A percentile compares a stretch with the other conserved stretches of the same genome.
phyloP scores from a whole-genome alignment of 2,329 filamentous ascomycete genomes.

The Cercospora canescens region DNA sequence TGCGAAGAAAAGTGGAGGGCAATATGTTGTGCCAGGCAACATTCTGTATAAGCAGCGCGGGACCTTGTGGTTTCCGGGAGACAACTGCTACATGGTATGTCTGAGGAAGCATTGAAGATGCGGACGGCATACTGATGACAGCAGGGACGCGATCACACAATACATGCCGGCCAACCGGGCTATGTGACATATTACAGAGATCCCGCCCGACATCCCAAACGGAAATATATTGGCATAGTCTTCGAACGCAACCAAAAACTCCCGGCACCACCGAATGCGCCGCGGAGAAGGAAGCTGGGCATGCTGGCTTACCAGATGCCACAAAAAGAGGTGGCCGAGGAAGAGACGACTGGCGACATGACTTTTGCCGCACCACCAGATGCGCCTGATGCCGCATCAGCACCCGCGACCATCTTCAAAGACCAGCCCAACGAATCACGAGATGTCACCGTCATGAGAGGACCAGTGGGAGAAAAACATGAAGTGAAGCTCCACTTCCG shows the following conservation, averaged over 20 bases:
- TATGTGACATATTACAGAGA: constrained; percentile 98
- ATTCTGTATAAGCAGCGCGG: constrained; percentile 98
- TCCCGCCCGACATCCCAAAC: constrained; percentile 74
- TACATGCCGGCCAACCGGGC: constrained; percentile 79
- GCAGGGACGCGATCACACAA: constrained; percentile 86
- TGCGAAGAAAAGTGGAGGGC: constrained; percentile 88
- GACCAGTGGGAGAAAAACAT: constrained; percentile 37
- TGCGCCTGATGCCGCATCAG: constrained; percentile 18
- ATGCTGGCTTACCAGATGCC: constrained; percentile 59
- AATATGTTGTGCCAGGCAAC: constrained; percentile 93
- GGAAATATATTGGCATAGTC: constrained; percentile 92
- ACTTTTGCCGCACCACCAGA: constrained; percentile 18
- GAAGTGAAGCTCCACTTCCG: constrained; percentile 44
- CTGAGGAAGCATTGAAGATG: background rate
- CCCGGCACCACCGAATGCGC: constrained; percentile 72
- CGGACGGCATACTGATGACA: constrained; percentile 3
- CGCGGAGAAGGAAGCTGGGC: constrained; percentile 72
- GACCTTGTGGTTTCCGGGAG: constrained; percentile 90
- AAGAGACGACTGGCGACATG: constrained; percentile 18
- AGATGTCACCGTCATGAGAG: constrained; percentile 27
- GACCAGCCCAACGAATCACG: constrained; percentile 25
- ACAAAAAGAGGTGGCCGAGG: constrained; percentile 10
- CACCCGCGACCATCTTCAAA: constrained; percentile 22
- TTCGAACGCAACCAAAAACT: constrained; percentile 80
- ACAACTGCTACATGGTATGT: constrained; percentile 78